Evolutionary conservation across 1,284 basidiomycete species (phyloP), one percentile per base, ranked within the genome.

Genomic region (Pulveroboletus sp.): DNA sequence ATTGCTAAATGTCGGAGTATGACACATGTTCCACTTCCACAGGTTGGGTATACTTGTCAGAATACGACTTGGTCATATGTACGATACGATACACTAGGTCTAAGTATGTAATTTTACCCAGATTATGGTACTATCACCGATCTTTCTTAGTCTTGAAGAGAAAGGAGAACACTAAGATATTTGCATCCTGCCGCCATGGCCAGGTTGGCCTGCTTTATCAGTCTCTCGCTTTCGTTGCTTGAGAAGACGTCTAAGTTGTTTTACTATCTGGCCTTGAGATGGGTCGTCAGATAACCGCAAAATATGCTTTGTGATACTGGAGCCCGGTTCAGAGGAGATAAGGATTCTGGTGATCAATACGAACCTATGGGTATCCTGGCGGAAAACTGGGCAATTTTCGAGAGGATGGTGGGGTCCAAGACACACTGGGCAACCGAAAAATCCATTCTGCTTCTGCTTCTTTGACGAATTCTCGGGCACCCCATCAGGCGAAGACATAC

Each of bases 321-420:
- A 54, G 38, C 26, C 17, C 31, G 44, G 47, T 57, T 67, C 28
- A 62, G 56, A 47, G 36, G 49, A 48, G 18, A 51, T 25, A 39
- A 35, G 26, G 53, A 20, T n/a, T 17, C 43, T 17, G 39, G 40
- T 50, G 20, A 43, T 38, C 31, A 12, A 31, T 31, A 52, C 72
- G 43, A 60, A 87, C 86, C 81, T 83, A 55, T 73, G 69, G 2
- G 79, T 74, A 10, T 85, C 85, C 58, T 74, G 69, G 11, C 60
- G 61, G 5, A 84, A 76, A 26, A 78, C 62, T n/a, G 82, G 79
- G 66, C 87, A 89, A 22, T 78, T 74, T 61, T 81, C 77, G 17
- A 81, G 60, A 20, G 77, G 60, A 64, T 86, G 85, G 43, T 72
- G 67, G 35, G 77, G 72, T 6, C 72, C 61, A 36, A 64, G 66